Conservation (phyloP, 441 rosid species). For the Populus hybrid region DNA sequence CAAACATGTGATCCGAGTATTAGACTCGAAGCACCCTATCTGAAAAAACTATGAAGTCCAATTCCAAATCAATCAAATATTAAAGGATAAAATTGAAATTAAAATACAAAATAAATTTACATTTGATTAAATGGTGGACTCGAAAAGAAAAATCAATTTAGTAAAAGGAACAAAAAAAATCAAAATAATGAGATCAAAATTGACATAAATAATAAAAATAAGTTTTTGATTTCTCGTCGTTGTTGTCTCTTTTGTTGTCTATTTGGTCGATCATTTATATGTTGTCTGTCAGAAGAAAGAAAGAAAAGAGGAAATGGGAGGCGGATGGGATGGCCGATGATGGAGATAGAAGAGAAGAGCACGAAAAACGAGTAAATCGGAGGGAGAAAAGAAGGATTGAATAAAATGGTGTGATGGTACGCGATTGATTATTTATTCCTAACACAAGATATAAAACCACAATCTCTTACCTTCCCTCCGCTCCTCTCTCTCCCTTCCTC, state of each 20-base stretch:
- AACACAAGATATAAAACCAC: background rate
- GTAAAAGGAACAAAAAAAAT: too few species aligned
- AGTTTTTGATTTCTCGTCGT: background rate
- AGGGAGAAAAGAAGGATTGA: background rate
- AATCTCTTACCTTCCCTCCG: background rate
- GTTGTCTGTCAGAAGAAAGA: background rate
- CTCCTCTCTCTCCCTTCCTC: background rate
- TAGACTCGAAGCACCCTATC: fast-evolving
- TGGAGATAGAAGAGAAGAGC: background rate
- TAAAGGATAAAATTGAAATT: too few species aligned
- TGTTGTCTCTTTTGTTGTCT: background rate
- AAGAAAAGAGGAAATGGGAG: too few species aligned
- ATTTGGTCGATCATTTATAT: background rate
- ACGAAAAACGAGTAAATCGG: background rate
- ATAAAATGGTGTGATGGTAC: background rate
- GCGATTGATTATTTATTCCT: background rate
- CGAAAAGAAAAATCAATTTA: too few species aligned
- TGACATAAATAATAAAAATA: too few species aligned
- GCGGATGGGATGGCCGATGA: background rate
- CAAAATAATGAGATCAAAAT: too few species aligned
- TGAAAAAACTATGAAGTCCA: too few species aligned
- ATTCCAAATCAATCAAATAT: too few species aligned
- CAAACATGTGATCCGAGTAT: too few species aligned
- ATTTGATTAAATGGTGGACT: too few species aligned
- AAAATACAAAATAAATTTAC: too few species aligned